These are phyloP conservation scores for Hippophae gyantsensis DNA, from an alignment of 306 rosid species.

Conservation along the genomic window DNA sequence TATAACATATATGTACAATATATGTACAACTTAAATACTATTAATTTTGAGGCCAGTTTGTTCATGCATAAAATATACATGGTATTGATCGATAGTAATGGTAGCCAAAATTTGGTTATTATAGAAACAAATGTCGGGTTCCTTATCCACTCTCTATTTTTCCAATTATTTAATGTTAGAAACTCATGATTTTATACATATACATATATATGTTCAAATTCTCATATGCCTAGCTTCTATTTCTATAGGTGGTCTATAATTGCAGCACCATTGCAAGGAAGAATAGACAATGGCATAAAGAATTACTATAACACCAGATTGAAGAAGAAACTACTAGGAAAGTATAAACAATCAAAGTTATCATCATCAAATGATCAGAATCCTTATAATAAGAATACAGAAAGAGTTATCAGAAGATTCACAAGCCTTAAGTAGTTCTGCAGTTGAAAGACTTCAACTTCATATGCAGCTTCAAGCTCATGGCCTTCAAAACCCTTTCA, in stretches of 20 bases:
- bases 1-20: too few relatives aligned
- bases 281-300: constrained; percentile 94
- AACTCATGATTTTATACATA: too few relatives aligned
- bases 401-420: constrained; percentile 20
- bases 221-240: too few relatives aligned
- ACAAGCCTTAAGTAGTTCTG: constrained; percentile 52
- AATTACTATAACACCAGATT: constrained; percentile 93
- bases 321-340: constrained; percentile 87
- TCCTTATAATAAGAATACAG: constrained; percentile 19
- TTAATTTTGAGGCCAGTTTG: too few relatives aligned
- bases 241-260: constrained; percentile 79
- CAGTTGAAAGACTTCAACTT: constrained; percentile 88
- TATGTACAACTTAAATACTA: too few relatives aligned
- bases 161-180: too few relatives aligned
- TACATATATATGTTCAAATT: too few relatives aligned
- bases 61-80: too few relatives aligned
- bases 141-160: too few relatives aligned
- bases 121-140: too few relatives aligned
- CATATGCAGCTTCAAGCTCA: constrained; percentile 77
- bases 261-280: constrained; percentile 96
- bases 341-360: constrained; percentile 40
- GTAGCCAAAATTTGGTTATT: too few relatives aligned
- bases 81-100: too few relatives aligned
- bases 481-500: constrained; percentile 42
- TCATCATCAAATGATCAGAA: constrained; percentile 1